Conservation (phyloP, 495 filamentous ascomycete species). For the Daldinia loculata region DNA sequence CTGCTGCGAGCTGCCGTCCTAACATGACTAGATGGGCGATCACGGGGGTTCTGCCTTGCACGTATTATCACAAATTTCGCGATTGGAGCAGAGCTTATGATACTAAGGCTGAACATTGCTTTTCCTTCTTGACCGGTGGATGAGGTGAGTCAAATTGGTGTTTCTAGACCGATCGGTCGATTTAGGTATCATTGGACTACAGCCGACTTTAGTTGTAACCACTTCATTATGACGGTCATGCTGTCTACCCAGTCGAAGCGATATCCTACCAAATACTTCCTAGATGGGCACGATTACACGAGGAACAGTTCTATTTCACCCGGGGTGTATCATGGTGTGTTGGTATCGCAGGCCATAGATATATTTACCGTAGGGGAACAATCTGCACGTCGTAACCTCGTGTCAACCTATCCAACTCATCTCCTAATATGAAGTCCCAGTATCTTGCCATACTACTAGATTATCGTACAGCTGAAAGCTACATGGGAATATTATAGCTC, state of each 20-base stretch:
- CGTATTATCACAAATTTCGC: background rate
- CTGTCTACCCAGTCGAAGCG: background rate
- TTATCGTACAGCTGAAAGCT: background rate
- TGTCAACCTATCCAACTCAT: background rate
- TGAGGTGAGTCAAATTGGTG: background rate
- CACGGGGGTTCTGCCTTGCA: background rate
- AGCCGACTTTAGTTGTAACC: background rate
- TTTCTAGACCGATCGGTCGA: background rate
- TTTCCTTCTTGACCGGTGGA: background rate
- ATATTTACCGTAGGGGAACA: background rate
- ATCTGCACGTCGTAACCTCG: background rate
- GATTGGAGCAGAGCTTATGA: background rate
- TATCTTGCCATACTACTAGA: background rate
- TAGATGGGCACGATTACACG: background rate
- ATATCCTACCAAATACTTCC: background rate
- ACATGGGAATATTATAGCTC: background rate
- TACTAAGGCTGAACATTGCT: background rate
- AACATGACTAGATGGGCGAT: background rate
- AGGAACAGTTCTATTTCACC: background rate
- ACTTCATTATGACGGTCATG: background rate
- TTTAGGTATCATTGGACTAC: background rate
- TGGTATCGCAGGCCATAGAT: background rate
- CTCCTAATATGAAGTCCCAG: background rate
- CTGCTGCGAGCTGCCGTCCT: constrained; percentile 16
- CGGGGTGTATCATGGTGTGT: background rate